A percentile compares a stretch with the other conserved stretches of the same genome.
phyloP scores from a whole-genome alignment of 2,329 filamentous ascomycete genomes.

The Helicocarpus griseus region DNA sequence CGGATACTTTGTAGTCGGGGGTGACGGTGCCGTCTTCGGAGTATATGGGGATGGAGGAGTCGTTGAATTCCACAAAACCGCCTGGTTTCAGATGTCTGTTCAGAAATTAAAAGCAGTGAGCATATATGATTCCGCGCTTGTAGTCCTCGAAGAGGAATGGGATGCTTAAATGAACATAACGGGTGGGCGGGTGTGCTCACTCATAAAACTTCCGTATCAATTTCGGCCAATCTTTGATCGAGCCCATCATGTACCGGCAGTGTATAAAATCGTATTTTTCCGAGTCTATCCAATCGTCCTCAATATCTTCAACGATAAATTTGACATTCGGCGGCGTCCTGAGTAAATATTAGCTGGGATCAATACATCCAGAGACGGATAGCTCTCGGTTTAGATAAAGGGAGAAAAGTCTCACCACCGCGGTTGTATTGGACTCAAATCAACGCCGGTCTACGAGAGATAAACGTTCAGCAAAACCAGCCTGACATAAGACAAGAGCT shows the following conservation, averaged over 20 bases:
- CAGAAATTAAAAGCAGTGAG: no score
- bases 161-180: no score
- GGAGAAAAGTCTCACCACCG: not conserved
- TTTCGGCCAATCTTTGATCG: slow-evolving; percentile 44
- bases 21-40: slow-evolving; percentile 22
- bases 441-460: slow-evolving; percentile 1
- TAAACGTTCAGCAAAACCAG: not conserved
- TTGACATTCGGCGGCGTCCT: slow-evolving; percentile 50
- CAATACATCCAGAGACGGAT: no score
- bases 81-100: slow-evolving; percentile 11
- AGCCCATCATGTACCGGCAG: slow-evolving; percentile 40
- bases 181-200: slow-evolving; percentile 16
- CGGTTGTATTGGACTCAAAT: slow-evolving; percentile 7
- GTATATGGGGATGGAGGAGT: slow-evolving; percentile 19
- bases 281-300: slow-evolving; percentile 48
- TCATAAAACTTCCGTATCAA: slow-evolving; percentile 41
- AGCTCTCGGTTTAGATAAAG: slow-evolving; percentile 19
- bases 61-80: slow-evolving; percentile 30
- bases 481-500: no score
- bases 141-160: no score
- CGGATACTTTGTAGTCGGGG: slow-evolving; percentile 11
- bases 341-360: not conserved
- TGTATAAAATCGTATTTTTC: slow-evolving; percentile 48
- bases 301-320: slow-evolving; percentile 54
- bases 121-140: no score